Percentiles rank a stretch among this genome's conserved stretches.
Conservation (phyloP, 495 filamentous ascomycete species). For the Endocarpon pusillum region DNA sequence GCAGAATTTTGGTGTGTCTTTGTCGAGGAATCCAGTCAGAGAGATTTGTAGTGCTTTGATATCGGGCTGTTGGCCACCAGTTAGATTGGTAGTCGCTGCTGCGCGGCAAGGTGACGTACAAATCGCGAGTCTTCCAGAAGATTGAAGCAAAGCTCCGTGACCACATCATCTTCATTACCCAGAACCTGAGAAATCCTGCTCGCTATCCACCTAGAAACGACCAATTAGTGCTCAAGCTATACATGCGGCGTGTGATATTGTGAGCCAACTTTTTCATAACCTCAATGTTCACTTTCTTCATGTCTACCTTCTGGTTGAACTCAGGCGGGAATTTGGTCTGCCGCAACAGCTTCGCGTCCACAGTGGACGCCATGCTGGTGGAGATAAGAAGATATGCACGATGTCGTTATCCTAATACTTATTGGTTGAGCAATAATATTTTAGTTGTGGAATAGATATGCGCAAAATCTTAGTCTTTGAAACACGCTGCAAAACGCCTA, state of each 20-base stretch:
- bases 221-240: no score
- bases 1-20: constrained; percentile 80
- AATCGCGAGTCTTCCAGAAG: constrained; percentile 63
- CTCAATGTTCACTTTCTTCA: constrained; percentile 88
- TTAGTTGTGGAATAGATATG: no score
- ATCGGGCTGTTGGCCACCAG: constrained; percentile 49
- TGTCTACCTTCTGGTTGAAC: constrained; percentile 91
- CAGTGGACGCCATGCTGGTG: constrained; percentile 61
- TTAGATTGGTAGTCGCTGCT: constrained; percentile 1
- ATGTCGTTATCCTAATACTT: no score
- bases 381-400: no score
- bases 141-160: constrained; percentile 84
- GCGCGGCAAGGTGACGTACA: constrained; percentile 35
- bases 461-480: no score
- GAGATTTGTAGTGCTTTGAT: constrained; percentile 89
- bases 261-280: constrained; percentile 93
- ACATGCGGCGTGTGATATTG: neutral
- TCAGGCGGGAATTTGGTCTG: constrained; percentile 87
- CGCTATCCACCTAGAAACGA: constrained; percentile 75
- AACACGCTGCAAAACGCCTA: no score
- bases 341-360: constrained; percentile 74
- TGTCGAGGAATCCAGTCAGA: constrained; percentile 87
- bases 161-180: constrained; percentile 81
- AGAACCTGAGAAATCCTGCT: constrained; percentile 72
- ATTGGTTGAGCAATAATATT: no score